Base-by-base conservation (phyloP, 306 rosid genomes). In the Nissolia schottii region DNA sequence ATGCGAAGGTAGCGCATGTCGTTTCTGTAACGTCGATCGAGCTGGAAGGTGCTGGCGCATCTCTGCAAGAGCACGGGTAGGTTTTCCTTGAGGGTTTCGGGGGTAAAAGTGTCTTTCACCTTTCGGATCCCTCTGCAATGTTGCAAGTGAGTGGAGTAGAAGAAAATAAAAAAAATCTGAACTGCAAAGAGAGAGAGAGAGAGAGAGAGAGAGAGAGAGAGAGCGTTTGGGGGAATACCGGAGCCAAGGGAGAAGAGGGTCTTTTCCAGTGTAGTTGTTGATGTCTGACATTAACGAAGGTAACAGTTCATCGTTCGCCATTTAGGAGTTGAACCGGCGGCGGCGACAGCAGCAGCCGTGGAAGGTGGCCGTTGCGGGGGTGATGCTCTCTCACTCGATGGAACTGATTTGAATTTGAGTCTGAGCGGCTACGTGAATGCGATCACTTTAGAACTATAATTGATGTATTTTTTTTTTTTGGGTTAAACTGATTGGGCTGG, bases 201-300 rank as follows among this genome's bases (percentile, higher is more conserved):
- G 63, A 10, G 70, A 25, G 16, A 13, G 51, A 54, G 54, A 11
- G 9, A 32, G 34, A 29, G n/a, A 12, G 61, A 10, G n/a, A n/a
- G n/a, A n/a, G n/a, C n/a, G n/a, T n/a, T n/a, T n/a, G 3, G 54
- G 7, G 3, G 54, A 5, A 18, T 80, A 94, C 96, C 97, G 84
- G 53, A 91, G 91, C 98, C 98, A 94, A 12, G 98, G 97, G 45
- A 91, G 92, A 72, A 94, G 96, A 79, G 96, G 98, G 74, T 91
- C 97, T 74, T 86, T 87, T 24, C 91, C 98, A 16, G 88, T 69
- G 85, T 94, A 91, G 63, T 82, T 18, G 56, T 85, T 87, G 60
- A 89, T 86, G 67, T 91, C 97, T 9, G 85, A 80, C 68, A 81
- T 60, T 43, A 88, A 31, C 71, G 97, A 79, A n/a, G 90, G 28